Evolutionary conservation across 2,329 filamentous ascomycete genomes (phyloP).

Genomic region (Ustulina deusta): DNA sequence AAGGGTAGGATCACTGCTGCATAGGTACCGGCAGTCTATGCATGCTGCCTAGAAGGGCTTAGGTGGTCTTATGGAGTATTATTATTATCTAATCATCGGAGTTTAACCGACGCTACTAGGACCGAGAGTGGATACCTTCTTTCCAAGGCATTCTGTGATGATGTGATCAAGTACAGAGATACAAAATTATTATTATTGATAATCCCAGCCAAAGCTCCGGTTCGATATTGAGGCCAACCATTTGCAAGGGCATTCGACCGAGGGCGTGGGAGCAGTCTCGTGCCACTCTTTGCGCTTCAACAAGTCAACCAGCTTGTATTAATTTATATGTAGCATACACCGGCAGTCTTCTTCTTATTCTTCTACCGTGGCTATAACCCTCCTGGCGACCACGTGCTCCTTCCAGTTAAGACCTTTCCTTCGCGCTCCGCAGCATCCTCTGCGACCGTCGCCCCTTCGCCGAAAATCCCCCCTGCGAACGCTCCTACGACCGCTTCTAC

Average conservation of each 20-base stretch:
- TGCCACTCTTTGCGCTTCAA: constrained; percentile 15
- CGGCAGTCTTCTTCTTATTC: background rate
- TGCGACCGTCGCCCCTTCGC: constrained; percentile 38
- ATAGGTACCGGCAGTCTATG: too few species aligned
- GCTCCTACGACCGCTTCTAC: constrained; percentile 23
- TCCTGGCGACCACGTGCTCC: constrained; percentile 16
- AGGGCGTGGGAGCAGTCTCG: constrained; percentile 42
- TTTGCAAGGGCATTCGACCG: constrained; percentile 36
- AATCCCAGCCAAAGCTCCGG: constrained; percentile 39
- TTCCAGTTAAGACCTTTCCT: background rate
- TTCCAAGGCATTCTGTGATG: constrained; percentile 36
- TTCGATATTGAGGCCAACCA: constrained; percentile 40
- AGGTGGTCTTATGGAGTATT: too few species aligned
- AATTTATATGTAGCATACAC: constrained; percentile 7
- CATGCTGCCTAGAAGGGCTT: too few species aligned
- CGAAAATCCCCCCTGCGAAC: constrained; percentile 38
- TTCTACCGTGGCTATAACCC: background rate
- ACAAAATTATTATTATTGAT: constrained; percentile 30
- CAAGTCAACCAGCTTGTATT: constrained; percentile 1
- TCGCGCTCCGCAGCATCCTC: constrained; percentile 4
- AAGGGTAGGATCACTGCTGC: too few species aligned
- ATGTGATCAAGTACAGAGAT: constrained; percentile 36
- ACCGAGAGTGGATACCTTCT: constrained; percentile 10
- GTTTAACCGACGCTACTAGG: background rate
- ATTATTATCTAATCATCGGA: background rate